Percentiles rank a stretch among this genome's conserved stretches.
These are phyloP conservation scores for Dentiscutata heterogama DNA, from an alignment of 371 early-diverging fungal genomes.

Conservation along the genomic window DNA sequence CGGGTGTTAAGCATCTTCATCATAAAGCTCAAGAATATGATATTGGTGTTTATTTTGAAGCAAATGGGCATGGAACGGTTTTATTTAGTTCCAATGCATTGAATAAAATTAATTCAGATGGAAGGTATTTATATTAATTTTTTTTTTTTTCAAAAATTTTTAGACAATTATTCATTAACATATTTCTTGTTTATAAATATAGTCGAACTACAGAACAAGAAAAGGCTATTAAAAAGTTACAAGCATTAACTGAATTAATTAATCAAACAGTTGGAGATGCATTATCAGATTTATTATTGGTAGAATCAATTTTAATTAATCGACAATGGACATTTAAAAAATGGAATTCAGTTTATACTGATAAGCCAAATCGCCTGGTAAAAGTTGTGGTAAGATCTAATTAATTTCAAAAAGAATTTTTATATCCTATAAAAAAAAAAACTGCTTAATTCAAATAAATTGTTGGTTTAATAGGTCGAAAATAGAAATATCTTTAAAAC, in stretches of 20 bases:
- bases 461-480: slow-evolving; percentile 44
- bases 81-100: slow-evolving; percentile 91
- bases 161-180: neutral
- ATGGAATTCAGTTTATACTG: slow-evolving; percentile 96
- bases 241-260: slow-evolving; percentile 90
- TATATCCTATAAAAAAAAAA: neutral
- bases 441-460: neutral
- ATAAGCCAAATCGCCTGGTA: slow-evolving; percentile 93
- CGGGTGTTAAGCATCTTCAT: slow-evolving; percentile 99
- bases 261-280: slow-evolving; percentile 99
- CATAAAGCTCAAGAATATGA: slow-evolving; percentile 97
- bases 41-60: slow-evolving; percentile 99
- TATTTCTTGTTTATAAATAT: slow-evolving; percentile 33
- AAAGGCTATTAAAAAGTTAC: slow-evolving; percentile 80
- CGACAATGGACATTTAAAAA: slow-evolving; percentile 80
- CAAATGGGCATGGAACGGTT: slow-evolving; percentile 99
- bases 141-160: neutral
- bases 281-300: slow-evolving; percentile 96
- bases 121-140: slow-evolving; percentile 47
- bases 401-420: neutral
- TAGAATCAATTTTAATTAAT: slow-evolving; percentile 92
- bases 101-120: slow-evolving; percentile 75
- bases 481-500: slow-evolving; percentile 92
- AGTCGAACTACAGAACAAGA: slow-evolving; percentile 82
- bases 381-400: slow-evolving; percentile 86